Evolutionary conservation across 805 yeast genomes (phyloP).

Genomic region (Yamadazyma sp.): DNA sequence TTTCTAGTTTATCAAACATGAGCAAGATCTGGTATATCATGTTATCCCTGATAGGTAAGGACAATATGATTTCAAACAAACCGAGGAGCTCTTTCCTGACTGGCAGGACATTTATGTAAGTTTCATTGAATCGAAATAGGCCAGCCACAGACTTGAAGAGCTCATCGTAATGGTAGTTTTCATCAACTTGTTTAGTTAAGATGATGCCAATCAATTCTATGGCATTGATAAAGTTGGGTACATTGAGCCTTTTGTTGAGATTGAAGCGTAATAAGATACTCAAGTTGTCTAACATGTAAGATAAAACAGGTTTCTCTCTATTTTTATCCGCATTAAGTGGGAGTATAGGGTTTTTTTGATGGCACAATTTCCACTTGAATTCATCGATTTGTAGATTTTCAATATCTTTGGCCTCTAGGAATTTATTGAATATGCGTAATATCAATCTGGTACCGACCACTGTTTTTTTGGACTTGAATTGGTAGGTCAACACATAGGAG

Average conservation of each 20-base stretch:
- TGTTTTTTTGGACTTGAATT: constrained; percentile 27
- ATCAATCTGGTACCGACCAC: constrained; percentile 27
- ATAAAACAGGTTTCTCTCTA: constrained; percentile 28
- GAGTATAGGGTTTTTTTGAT: constrained; percentile 36
- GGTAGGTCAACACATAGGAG: constrained; percentile 41
- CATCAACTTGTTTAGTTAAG: constrained; percentile 11
- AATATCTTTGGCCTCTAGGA: constrained; percentile 19
- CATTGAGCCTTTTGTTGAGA: constrained; percentile 34
- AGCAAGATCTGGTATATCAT: constrained; percentile 14
- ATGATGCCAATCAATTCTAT: constrained; percentile 11
- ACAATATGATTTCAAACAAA: constrained; percentile 11
- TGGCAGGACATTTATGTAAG: constrained; percentile 4
- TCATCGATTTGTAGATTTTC: constrained; percentile 28
- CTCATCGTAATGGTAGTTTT: constrained; percentile 26
- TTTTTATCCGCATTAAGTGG: constrained; percentile 25
- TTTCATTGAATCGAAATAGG: constrained; percentile 28
- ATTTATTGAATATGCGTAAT: constrained; percentile 26
- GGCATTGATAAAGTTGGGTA: constrained; percentile 22
- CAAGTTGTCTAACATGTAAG: constrained; percentile 33
- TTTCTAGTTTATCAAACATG: constrained; percentile 16
- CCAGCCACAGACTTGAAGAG: constrained; percentile 29
- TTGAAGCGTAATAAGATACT: constrained; percentile 37
- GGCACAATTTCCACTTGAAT: constrained; percentile 43
- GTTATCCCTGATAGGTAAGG: not conserved
- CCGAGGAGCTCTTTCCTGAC: constrained; percentile 9